Base-by-base conservation (phyloP, 345 rosid species). In the Salix udensis region DNA sequence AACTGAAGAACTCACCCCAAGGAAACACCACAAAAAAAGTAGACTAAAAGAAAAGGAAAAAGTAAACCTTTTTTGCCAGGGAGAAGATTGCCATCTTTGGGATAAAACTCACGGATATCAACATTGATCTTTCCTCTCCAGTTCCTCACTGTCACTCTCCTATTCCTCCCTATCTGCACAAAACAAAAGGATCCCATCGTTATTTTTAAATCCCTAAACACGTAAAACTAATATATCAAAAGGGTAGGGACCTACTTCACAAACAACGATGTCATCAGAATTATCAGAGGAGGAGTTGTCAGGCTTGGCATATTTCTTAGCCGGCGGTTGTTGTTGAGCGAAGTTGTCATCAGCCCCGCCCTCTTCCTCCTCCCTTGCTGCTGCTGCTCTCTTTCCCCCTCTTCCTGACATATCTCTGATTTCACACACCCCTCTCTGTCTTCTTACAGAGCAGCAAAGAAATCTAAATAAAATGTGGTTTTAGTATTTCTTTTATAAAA, bases 31-130 rank as follows among this genome's bases (percentile, higher is more conserved):
- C 10, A 23, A 30, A 39, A 13, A 61, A 76, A 39, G 46, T 13
- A 42, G 8, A 64, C 23, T 28, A 23, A 52, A 69, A 6, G 37
- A 3, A 37, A 10, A 40, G 44, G 12, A 40, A 40, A 39, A 40
- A 9, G 9, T 9, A 40, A 40, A 91, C 99, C 99, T 84, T 93
- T 93, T 77, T 92, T 93, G 50, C 97, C 96, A 19, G 98, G 96
- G 52, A 90, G 76, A 34, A 84, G 86, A 72, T 92, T 93, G 48
- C 98, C 99, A 62, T 93, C 98, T 68, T 92, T 93, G 82, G 82
- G 42, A 78, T 89, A 96, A 74, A 96, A 93, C 86, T 96, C 99
- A 69, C 98, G 97, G 78, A 96, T 91, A 74, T 96, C 97, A 46
- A 96, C 86, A 88, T 92, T 88, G 30, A 91, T 83, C 71, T 73